Evolutionary conservation across 768 basidiomycete species (phyloP).

Genomic region (Tylopilus rubrobrunneus): DNA sequence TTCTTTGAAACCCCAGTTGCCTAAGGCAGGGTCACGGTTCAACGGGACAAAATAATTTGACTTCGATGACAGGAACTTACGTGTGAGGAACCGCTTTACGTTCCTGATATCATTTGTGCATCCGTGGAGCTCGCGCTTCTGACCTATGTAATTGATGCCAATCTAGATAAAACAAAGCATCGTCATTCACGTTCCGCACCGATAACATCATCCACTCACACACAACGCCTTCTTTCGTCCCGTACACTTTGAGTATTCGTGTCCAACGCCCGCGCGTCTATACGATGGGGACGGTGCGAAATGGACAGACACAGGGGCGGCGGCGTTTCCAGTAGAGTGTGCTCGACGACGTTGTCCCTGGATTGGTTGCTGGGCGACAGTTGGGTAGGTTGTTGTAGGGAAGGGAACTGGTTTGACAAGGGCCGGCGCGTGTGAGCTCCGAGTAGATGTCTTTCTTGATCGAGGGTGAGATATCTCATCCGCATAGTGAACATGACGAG

Average conservation of each 20-base stretch:
- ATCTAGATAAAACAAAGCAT: constrained; percentile 42
- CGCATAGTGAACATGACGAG: constrained; percentile 27
- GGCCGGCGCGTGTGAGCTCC: background rate
- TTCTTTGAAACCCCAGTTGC: constrained; percentile 43
- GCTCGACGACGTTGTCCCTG: constrained; percentile 20
- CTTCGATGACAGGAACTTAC: constrained; percentile 31
- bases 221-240: constrained; percentile 51
- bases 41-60: background rate
- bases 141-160: constrained; percentile 75
- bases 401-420: background rate
- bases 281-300: constrained; percentile 4
- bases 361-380: constrained; percentile 2
- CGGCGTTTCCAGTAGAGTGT: constrained; percentile 16
- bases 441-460: constrained; percentile 9
- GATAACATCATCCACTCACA: constrained; percentile 20
- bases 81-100: constrained; percentile 62
- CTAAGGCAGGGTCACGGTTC: constrained; percentile 24
- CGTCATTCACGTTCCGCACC: background rate
- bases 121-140: constrained; percentile 59
- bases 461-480: constrained; percentile 11
- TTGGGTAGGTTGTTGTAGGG: background rate
- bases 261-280: constrained; percentile 8
- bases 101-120: constrained; percentile 81
- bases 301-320: background rate
- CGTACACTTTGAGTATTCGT: constrained; percentile 47